Evolutionary conservation across 2,329 filamentous ascomycete genomes (phyloP), one percentile per base, ranked within the genome.

Genomic region (Ceratocystis variospora): DNA sequence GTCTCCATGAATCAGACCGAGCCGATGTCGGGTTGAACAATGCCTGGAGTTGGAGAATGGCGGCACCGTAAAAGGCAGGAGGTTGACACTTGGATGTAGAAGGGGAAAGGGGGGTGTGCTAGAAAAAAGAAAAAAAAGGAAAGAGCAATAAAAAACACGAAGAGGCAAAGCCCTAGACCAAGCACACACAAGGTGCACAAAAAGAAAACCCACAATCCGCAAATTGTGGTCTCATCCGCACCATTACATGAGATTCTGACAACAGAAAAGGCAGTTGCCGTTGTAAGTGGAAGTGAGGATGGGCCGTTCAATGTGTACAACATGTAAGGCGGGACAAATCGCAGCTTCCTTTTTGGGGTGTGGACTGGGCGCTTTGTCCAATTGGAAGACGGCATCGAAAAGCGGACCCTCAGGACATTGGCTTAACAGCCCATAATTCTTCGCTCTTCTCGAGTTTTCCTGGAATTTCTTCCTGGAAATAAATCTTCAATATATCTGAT

Each of bases 21-120:
- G 53, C 53, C 53, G 53, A 57, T 57, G 53, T 57, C 53, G 53
- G 53, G 53, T 57, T 57, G 53, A 25, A 31, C 5, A 37, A 37
- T 37, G 33, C 33, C 33, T 37, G 33, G 12, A 37, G 33, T 37
- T 37, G 33, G 33, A 37, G 33, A 37, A 37, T 37, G 33, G 19
- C 53, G 53, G 53, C 53, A 31, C 22, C 19, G 53, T 57, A 57
- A 57, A 28, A 57, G 53, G 22, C 25, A 57, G 28, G 22, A 57
- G 25, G 17, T 12, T 22, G 8, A 31, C 53, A 57, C 28, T 17
- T 57, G 53, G 10, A 57, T 31, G 10, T 28, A 28, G 7, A 15
- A 17, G 53, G 53, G 33, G 10, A 37, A 22, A 4, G 53, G 25
- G 25, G 53, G 53, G 53, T 15, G 53, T 57, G 53, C 19, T 15